Evolutionary conservation across 345 rosid genomes (phyloP).

Genomic region (Noccaea caerulescens): DNA sequence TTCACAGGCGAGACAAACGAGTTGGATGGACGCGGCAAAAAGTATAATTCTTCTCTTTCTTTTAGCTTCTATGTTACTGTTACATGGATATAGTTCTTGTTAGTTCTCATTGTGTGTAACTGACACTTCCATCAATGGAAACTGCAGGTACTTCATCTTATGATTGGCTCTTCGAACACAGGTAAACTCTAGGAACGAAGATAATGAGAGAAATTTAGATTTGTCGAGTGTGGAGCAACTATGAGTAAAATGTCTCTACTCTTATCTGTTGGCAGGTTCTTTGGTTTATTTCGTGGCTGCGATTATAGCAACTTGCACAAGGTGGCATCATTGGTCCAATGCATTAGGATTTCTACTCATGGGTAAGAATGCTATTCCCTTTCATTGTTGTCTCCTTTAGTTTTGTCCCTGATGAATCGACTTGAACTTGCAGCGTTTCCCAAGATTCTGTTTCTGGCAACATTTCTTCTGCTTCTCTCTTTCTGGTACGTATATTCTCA

Average conservation of each 20-base stretch:
- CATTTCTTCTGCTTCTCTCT: slow-evolving; percentile 64
- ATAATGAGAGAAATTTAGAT: background rate
- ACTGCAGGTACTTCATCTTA: slow-evolving; percentile 46
- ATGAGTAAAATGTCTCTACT: slow-evolving; percentile 13
- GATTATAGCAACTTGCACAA: slow-evolving; percentile 44
- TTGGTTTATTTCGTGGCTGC: slow-evolving; percentile 43
- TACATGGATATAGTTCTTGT: background rate
- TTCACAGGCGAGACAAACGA: slow-evolving; percentile 57
- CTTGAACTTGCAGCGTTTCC: slow-evolving; percentile 60
- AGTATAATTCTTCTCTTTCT: slow-evolving; percentile 41
- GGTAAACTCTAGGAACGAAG: background rate
- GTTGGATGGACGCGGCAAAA: slow-evolving; percentile 76
- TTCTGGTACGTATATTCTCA: slow-evolving; percentile 57
- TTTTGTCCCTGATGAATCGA: slow-evolving; percentile 8
- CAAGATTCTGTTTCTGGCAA: slow-evolving; percentile 57
- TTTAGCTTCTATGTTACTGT: slow-evolving; percentile 2
- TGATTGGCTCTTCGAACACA: slow-evolving; percentile 48
- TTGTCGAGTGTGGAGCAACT: background rate
- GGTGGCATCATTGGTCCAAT: slow-evolving; percentile 49
- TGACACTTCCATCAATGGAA: slow-evolving; percentile 22
- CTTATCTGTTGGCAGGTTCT: slow-evolving; percentile 38
- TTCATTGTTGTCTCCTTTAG: background rate
- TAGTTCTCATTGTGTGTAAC: slow-evolving; percentile 23
- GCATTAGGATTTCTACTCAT: slow-evolving; percentile 44
- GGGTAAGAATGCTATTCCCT: slow-evolving; percentile 26